Evolutionary conservation across 257 asterid species (phyloP).

Genomic region (Przewalskia tangutica): DNA sequence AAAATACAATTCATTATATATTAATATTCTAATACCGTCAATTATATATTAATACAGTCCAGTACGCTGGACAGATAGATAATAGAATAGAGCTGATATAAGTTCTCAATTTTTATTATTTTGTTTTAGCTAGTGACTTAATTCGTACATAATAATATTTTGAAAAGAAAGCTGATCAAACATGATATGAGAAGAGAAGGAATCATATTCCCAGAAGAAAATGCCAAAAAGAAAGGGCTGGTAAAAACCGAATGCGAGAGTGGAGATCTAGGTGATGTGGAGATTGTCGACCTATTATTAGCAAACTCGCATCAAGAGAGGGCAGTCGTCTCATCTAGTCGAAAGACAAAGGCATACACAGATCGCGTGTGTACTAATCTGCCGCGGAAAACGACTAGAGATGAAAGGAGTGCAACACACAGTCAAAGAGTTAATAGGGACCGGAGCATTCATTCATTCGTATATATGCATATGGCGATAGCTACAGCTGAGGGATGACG

Average conservation of each 20-base stretch:
- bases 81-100: not conserved
- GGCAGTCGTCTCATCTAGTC: not conserved
- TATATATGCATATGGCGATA: not conserved
- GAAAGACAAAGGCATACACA: not conserved
- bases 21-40: too few relatives aligned
- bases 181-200: not conserved
- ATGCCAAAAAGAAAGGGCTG: constrained; percentile 16
- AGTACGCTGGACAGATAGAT: not conserved
- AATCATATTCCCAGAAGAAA: constrained; percentile 16
- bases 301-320: not conserved
- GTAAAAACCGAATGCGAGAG: not conserved
- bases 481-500: constrained; percentile 11
- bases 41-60: too few relatives aligned
- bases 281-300: constrained; percentile 6
- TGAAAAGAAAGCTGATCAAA: not conserved
- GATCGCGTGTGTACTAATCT: constrained; percentile 6
- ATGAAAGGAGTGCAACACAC: constrained; percentile 2
- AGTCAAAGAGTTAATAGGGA: not conserved
- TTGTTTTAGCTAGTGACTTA: not conserved
- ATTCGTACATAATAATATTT: not conserved
- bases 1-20: too few relatives aligned
- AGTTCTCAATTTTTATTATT: not conserved
- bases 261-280: constrained; percentile 1
- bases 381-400: constrained; percentile 2
- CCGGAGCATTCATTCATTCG: not conserved